These are phyloP conservation scores for Hordeum pubiflorum DNA, from an alignment of 202 grass and related monocot genomes.

Conservation along the genomic window DNA sequence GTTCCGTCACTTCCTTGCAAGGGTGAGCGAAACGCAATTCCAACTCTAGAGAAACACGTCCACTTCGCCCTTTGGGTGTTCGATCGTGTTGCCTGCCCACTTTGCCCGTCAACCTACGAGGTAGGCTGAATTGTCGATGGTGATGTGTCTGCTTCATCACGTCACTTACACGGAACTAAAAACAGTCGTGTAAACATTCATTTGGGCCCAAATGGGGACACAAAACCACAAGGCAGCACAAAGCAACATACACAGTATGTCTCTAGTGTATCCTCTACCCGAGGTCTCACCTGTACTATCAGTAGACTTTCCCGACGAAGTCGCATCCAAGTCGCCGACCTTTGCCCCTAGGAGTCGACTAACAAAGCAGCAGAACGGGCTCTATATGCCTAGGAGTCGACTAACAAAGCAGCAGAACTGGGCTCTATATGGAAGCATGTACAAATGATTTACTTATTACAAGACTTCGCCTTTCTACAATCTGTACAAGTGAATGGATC, in stretches of 20 bases:
- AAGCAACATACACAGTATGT: neutral
- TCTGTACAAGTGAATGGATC: slow-evolving; percentile 35
- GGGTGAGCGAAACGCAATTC: too few species aligned
- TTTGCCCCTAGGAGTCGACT: too few species aligned
- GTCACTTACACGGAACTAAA: neutral
- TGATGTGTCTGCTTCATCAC: neutral
- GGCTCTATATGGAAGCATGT: neutral
- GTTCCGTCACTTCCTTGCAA: neutral
- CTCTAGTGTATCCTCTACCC: neutral
- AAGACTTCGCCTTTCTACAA: slow-evolving; percentile 22
- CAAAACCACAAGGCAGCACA: neutral
- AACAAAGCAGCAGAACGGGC: neutral
- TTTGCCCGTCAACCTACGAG: neutral
- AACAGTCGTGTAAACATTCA: neutral
- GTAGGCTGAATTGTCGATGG: too few species aligned
- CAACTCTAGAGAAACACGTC: too few species aligned
- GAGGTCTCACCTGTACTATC: neutral
- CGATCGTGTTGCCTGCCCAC: neutral
- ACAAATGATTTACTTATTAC: slow-evolving; percentile 7
- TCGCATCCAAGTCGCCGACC: neutral
- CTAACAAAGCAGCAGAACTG: neutral
- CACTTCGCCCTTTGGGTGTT: neutral
- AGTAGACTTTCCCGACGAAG: neutral
- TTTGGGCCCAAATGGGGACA: neutral
- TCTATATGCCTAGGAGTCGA: too few species aligned